Percentiles rank a stretch among this genome's conserved stretches.
These are phyloP conservation scores for Suhomyces anneliseae DNA, from an alignment of 1,139 yeast genomes.

Conservation along the genomic window DNA sequence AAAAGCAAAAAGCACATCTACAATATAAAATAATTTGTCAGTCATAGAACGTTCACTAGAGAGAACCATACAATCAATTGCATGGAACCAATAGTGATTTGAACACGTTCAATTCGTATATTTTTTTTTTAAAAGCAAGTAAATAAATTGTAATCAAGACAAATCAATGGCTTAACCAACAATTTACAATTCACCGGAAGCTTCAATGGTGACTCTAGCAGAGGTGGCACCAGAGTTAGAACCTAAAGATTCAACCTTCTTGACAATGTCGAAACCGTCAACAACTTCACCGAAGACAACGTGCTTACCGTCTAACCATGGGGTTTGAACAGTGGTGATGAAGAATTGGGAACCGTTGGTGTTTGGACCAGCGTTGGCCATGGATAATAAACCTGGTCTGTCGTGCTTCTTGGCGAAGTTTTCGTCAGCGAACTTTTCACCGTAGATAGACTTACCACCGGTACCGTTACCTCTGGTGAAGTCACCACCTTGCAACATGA, in stretches of 20 bases:
- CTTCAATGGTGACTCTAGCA: slow-evolving; percentile 74
- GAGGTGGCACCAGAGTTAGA: slow-evolving; percentile 81
- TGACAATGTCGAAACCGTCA: slow-evolving; percentile 88
- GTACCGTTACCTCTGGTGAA: slow-evolving; percentile 93
- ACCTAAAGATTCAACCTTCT: slow-evolving; percentile 87
- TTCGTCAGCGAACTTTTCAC: slow-evolving; percentile 93
- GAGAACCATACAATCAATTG: too few relatives aligned
- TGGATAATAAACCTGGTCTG: slow-evolving; percentile 92
- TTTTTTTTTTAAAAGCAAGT: too few relatives aligned
- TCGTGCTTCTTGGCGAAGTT: slow-evolving; percentile 84
- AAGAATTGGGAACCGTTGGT: slow-evolving; percentile 99
- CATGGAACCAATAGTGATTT: too few relatives aligned
- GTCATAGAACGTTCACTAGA: too few relatives aligned
- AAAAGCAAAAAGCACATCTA: too few relatives aligned
- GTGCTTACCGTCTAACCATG: slow-evolving; percentile 99
- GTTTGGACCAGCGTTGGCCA: slow-evolving; percentile 99
- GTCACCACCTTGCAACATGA: slow-evolving; percentile 99
- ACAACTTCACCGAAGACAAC: slow-evolving; percentile 97
- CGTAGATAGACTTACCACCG: slow-evolving; percentile 99
- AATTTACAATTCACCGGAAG: slow-evolving; percentile 76
- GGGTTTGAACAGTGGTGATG: slow-evolving; percentile 92
- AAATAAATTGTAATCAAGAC: too few relatives aligned
- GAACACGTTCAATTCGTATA: too few relatives aligned
- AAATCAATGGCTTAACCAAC: background rate
- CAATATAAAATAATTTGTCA: too few relatives aligned